Evolutionary conservation across 2,329 filamentous ascomycete genomes (phyloP).

Genomic region (Trichoderma lentiforme): DNA sequence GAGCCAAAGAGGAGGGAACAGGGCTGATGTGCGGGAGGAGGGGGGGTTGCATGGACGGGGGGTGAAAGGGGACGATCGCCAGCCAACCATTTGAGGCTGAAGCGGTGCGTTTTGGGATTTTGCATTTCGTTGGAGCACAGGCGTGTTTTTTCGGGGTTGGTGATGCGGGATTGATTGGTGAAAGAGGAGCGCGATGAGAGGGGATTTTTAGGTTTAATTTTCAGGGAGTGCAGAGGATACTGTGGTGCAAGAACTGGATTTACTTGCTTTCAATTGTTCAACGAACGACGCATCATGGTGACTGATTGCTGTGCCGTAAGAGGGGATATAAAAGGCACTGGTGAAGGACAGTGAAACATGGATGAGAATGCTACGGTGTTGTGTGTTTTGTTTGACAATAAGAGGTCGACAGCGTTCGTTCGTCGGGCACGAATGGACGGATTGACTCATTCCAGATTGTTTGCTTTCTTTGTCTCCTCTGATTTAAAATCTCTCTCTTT

Average conservation of each 20-base stretch:
- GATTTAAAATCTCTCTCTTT: no score
- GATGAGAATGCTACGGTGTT: background rate
- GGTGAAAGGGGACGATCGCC: background rate
- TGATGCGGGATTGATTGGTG: background rate
- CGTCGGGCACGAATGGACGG: background rate
- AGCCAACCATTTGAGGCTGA: constrained; percentile 3
- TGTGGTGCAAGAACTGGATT: background rate
- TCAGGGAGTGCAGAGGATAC: background rate
- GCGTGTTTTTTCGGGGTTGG: background rate
- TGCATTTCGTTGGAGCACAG: background rate
- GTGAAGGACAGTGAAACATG: background rate
- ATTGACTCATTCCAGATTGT: background rate
- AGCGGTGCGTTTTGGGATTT: background rate
- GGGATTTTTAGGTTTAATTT: background rate
- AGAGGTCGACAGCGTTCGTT: background rate
- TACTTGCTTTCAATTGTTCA: background rate
- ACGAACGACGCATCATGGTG: background rate
- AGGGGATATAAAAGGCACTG: background rate
- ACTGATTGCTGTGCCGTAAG: background rate
- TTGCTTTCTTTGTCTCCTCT: background rate
- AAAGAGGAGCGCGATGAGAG: background rate
- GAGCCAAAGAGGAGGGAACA: background rate
- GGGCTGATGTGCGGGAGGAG: background rate
- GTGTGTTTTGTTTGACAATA: background rate
- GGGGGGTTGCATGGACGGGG: background rate